Evolutionary conservation across 176 grass and related monocot species (phyloP), one percentile per base, ranked within the genome.

Genomic region (Carex scoparia): DNA sequence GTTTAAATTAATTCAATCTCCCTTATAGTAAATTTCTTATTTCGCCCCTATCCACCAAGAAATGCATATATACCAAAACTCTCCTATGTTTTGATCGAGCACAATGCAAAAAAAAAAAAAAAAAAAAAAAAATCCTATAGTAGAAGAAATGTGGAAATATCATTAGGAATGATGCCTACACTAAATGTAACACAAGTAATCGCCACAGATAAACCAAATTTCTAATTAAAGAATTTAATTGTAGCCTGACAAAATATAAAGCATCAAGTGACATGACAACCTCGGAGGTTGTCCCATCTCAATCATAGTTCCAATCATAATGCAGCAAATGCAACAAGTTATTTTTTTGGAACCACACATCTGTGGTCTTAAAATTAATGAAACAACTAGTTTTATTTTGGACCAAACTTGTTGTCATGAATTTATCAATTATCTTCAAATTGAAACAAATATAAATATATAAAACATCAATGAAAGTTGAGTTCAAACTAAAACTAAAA

Each of bases 201-300:
- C 63, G 56, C 66, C 66, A 16, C 76, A 60, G 19, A 57, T 31
- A 79, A 2, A 54, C 28, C 48, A 79, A 79, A 62, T n/a, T 14
- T 15, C 4, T 79, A 16, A n/a, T 55, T 79, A 23, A 16, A 69
- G 32, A 4, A 84, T 18, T 48, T 28, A 28, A 65, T 7, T 84
- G 5, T 58, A 51, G 61, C 4, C 63, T 49, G 71, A 61, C 68
- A 77, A 51, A 79, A 85, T 91, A 79, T 51, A 42, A 27, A 15
- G 32, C 38, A 28, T 53, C 51, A 16, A 77, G 49, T 77, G 72
- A 77, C 48, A 60, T 32, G 30, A 63, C 79, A 69, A 86, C 87
- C 81, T 61, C 75, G 80, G 84, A 83, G 85, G 85, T 85, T 92
- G 90, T 85, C 85, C 76, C 59, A 72, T 92, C 87, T 70, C 90